Percentiles rank a stretch among this genome's conserved stretches.
Evolutionary conservation across 2,329 filamentous ascomycete genomes (phyloP).

Genomic region (Pseudogymnoascus sp.): DNA sequence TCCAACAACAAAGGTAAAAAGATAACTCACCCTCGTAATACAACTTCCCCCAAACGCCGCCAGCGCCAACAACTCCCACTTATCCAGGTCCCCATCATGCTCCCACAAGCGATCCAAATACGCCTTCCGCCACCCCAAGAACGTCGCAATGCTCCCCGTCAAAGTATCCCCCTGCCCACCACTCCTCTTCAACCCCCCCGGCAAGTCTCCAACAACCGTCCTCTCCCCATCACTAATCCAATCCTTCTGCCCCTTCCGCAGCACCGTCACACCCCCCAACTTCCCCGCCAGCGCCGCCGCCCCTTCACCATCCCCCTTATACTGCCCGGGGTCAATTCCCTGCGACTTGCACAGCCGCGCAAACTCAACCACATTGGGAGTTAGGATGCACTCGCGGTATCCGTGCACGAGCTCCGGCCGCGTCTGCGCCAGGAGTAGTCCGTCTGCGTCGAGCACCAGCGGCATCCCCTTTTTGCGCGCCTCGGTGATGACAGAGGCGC

Average conservation of each 20-base stretch:
- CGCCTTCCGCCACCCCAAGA: slow-evolving; percentile 78
- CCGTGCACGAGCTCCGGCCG: slow-evolving; percentile 69
- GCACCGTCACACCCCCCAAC: slow-evolving; percentile 78
- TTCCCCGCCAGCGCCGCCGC: slow-evolving; percentile 62
- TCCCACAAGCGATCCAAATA: slow-evolving; percentile 81
- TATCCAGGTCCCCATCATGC: slow-evolving; percentile 40
- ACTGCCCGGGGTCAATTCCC: slow-evolving; percentile 48
- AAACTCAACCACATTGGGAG: slow-evolving; percentile 93
- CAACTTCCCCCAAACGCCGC: slow-evolving; percentile 80
- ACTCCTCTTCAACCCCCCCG: slow-evolving; percentile 79
- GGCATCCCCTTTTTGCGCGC: slow-evolving; percentile 65
- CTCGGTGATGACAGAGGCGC: slow-evolving; percentile 66
- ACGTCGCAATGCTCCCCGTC: slow-evolving; percentile 79
- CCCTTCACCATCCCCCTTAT: slow-evolving; percentile 31
- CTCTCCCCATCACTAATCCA: slow-evolving; percentile 70
- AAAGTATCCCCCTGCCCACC: slow-evolving; percentile 94
- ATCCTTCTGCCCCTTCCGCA: slow-evolving; percentile 81
- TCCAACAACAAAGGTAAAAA: neutral
- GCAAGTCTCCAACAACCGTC: slow-evolving; percentile 67
- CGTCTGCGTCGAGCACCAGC: slow-evolving; percentile 88
- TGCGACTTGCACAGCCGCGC: slow-evolving; percentile 68
- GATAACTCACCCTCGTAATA: slow-evolving; percentile 62
- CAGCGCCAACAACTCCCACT: slow-evolving; percentile 59
- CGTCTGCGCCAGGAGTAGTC: slow-evolving; percentile 66
- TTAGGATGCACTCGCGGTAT: slow-evolving; percentile 77